Evolutionary conservation across 768 basidiomycete species (phyloP).

Genomic region (Porphyrellus cyaneotinctus): DNA sequence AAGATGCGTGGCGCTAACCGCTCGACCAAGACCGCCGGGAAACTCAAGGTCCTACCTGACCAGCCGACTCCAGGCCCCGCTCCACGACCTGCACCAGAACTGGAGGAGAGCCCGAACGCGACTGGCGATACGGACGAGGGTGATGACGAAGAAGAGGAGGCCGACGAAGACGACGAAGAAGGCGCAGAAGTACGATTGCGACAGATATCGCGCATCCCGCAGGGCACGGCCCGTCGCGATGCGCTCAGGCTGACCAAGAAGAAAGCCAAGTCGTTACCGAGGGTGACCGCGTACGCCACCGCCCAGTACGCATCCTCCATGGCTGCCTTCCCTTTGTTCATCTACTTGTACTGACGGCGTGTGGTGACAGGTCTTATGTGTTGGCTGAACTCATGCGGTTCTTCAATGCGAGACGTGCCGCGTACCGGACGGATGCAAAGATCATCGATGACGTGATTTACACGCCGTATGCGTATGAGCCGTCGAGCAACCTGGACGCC

Average conservation of each 20-base stretch:
- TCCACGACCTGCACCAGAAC: conserved; percentile 15
- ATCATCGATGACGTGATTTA: conserved; percentile 93
- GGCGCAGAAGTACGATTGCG: conserved; percentile 54
- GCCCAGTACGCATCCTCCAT: conserved; percentile 56
- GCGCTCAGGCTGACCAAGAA: conserved; percentile 89
- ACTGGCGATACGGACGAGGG: conserved; percentile 70
- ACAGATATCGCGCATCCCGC: conserved; percentile 90
- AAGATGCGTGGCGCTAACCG: conserved; percentile 72
- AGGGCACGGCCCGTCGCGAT: conserved; percentile 89
- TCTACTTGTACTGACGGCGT: neutral
- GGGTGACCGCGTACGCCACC: conserved; percentile 96
- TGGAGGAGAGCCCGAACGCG: conserved; percentile 44
- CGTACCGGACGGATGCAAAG: conserved; percentile 84
- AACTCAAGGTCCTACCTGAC: conserved; percentile 85
- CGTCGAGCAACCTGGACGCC: conserved; percentile 33
- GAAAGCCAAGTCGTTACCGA: conserved; percentile 85
- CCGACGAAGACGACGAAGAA: conserved; percentile 43
- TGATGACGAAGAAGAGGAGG: conserved; percentile 59
- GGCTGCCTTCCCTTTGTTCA: neutral
- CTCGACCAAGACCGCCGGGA: conserved; percentile 77
- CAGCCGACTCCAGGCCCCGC: conserved; percentile 55
- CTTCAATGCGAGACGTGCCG: conserved; percentile 74
- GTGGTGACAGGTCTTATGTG: conserved; percentile 68
- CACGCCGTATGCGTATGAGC: conserved; percentile 84
- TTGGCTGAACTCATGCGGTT: conserved; percentile 86